phyloP scores from a whole-genome alignment of 768 basidiomycete genomes.

The Cyclocybe aegerita region DNA sequence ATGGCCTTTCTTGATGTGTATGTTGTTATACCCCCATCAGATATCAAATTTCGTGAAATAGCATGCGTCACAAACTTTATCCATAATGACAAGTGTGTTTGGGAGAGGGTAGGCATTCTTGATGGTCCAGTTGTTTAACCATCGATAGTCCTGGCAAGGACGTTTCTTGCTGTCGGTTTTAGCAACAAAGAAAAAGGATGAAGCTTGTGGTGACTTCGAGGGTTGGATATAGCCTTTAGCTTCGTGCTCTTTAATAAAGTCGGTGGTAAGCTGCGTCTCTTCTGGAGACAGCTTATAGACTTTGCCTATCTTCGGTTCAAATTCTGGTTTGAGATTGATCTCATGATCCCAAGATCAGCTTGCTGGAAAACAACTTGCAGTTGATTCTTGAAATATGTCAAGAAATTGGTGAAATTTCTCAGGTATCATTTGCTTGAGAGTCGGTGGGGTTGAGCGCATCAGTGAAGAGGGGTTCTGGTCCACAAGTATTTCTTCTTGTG shows the following conservation, averaged over 20 bases:
- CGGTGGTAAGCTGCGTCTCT: constrained; percentile 25
- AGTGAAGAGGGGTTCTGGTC: too few species aligned
- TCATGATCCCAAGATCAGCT: constrained; percentile 2
- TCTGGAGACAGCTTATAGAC: too few species aligned
- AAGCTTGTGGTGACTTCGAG: constrained; percentile 17
- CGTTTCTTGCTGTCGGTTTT: constrained; percentile 19
- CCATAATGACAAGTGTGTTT: constrained; percentile 25
- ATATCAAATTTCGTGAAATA: constrained; percentile 35
- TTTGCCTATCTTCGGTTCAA: not conserved
- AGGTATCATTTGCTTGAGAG: too few species aligned
- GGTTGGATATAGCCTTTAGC: constrained; percentile 13
- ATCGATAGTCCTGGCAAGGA: constrained; percentile 31
- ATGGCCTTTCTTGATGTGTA: constrained; percentile 35
- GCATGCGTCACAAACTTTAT: constrained; percentile 20
- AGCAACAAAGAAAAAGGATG: constrained; percentile 23
- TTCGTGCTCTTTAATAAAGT: constrained; percentile 17
- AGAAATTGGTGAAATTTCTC: too few species aligned
- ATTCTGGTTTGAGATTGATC: constrained; percentile 2
- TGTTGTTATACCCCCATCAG: constrained; percentile 34
- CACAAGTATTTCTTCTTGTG: too few species aligned
- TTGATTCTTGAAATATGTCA: not conserved
- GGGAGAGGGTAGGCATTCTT: constrained; percentile 37
- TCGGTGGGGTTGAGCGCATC: too few species aligned
- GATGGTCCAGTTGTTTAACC: constrained; percentile 32
- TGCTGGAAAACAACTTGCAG: not conserved